Evolutionary conservation across 495 filamentous ascomycete genomes (phyloP).

Genomic region (Aspergillus cavernicola): DNA sequence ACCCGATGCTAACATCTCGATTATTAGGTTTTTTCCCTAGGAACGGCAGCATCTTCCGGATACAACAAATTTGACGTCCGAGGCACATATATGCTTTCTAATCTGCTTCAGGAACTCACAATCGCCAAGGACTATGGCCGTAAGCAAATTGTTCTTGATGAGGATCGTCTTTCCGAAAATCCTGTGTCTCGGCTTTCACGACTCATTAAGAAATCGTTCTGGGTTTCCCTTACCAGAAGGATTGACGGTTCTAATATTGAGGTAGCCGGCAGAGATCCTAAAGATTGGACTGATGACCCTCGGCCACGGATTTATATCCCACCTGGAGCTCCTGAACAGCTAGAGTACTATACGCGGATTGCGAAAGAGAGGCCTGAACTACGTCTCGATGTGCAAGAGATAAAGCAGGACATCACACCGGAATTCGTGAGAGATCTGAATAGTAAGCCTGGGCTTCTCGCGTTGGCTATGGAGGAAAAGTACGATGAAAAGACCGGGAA

Average conservation of each 20-base stretch:
- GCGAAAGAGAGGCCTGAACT: constrained; percentile 73
- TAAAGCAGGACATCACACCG: constrained; percentile 67
- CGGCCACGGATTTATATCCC: constrained; percentile 91
- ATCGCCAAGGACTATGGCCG: constrained; percentile 83
- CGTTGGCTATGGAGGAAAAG: constrained; percentile 79
- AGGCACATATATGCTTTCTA: constrained; percentile 93
- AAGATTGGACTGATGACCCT: constrained; percentile 86
- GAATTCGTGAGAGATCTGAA: constrained; percentile 73
- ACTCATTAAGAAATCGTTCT: constrained; percentile 83
- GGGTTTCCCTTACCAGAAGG: constrained; percentile 79
- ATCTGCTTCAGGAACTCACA: constrained; percentile 88
- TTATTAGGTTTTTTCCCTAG: constrained; percentile 69
- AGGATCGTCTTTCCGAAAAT: constrained; percentile 84
- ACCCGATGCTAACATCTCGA: background rate
- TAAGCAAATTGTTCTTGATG: constrained; percentile 81
- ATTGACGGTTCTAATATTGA: constrained; percentile 89
- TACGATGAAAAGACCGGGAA: constrained; percentile 60
- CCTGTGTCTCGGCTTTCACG: constrained; percentile 82
- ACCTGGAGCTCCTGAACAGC: constrained; percentile 76
- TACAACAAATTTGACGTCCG: constrained; percentile 79
- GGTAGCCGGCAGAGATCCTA: constrained; percentile 77
- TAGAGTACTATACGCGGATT: constrained; percentile 78
- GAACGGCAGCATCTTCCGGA: constrained; percentile 83
- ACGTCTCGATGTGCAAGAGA: constrained; percentile 76
- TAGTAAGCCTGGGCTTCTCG: constrained; percentile 79